These are phyloP conservation scores for Melastoma malabathricum DNA, from an alignment of 345 rosid genomes.

Conservation along the genomic window DNA sequence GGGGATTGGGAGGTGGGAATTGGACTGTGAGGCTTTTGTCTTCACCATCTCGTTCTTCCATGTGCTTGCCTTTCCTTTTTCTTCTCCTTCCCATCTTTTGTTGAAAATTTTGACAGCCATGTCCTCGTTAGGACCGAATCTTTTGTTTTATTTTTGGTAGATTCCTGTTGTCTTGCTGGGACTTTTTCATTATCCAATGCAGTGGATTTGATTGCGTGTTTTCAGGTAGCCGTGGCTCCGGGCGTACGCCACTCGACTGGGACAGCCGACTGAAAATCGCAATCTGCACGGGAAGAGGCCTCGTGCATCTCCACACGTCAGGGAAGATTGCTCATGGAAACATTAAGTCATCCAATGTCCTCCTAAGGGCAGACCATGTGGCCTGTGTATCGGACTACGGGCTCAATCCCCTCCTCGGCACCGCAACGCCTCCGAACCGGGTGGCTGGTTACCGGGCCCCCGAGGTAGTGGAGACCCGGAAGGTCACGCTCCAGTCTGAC, in stretches of 20 bases:
- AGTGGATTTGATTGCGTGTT: too few relatives aligned
- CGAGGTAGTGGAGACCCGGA: conserved; percentile 61
- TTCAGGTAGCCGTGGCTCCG: conserved; percentile 84
- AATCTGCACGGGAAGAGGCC: conserved; percentile 46
- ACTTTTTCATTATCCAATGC: too few relatives aligned
- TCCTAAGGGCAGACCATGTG: conserved; percentile 60
- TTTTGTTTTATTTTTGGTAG: too few relatives aligned
- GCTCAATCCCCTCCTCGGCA: conserved; percentile 51
- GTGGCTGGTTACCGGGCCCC: conserved; percentile 86
- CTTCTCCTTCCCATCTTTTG: too few relatives aligned
- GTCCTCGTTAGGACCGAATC: too few relatives aligned
- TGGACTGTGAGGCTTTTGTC: too few relatives aligned
- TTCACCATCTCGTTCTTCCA: too few relatives aligned
- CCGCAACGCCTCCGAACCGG: conserved; percentile 46
- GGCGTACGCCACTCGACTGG: conserved; percentile 84
- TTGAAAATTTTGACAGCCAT: too few relatives aligned
- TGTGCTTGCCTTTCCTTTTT: too few relatives aligned
- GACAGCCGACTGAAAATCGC: conserved; percentile 79
- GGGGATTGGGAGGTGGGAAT: too few relatives aligned
- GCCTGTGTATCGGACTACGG: conserved; percentile 61
- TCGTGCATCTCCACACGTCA: conserved; percentile 58
- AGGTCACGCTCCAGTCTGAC: conserved; percentile 67
- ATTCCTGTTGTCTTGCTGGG: too few relatives aligned
- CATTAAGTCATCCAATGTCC: conserved; percentile 81
- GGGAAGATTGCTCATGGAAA: conserved; percentile 78